Evolutionary conservation across 495 filamentous ascomycete genomes (phyloP).

Genomic region (Haplographium delicatum): DNA sequence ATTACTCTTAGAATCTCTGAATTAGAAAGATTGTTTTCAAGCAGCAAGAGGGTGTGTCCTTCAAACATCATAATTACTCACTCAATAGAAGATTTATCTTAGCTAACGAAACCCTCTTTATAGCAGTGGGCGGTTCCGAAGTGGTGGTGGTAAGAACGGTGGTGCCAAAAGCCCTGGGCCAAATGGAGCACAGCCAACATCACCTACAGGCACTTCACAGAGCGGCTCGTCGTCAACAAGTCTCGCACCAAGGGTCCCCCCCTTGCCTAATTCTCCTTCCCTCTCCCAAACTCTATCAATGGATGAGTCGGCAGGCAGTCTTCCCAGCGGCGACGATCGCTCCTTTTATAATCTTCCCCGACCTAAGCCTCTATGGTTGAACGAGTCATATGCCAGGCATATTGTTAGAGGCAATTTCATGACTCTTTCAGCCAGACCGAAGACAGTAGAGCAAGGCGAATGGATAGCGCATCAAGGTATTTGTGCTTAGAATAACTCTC

Average conservation of each 20-base stretch:
- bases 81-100: too few species aligned
- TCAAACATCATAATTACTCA: too few species aligned
- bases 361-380: slow-evolving; percentile 57
- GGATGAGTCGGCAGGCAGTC: slow-evolving; percentile 38
- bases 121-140: slow-evolving; percentile 27
- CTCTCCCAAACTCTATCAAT: slow-evolving; percentile 45
- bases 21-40: too few species aligned
- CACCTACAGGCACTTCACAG: slow-evolving; percentile 32
- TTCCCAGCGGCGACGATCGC: slow-evolving; percentile 43
- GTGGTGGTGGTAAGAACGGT: slow-evolving; percentile 44
- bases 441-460: slow-evolving; percentile 83
- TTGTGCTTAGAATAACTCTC: slow-evolving; percentile 13
- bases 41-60: too few species aligned
- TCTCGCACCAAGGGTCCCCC: slow-evolving; percentile 45
- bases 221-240: slow-evolving; percentile 43
- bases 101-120: slow-evolving; percentile 18
- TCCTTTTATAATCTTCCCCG: slow-evolving; percentile 43
- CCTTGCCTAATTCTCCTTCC: slow-evolving; percentile 56
- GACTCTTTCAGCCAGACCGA: slow-evolving; percentile 84
- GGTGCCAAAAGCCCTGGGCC: slow-evolving; percentile 34
- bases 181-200: slow-evolving; percentile 44
- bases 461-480: slow-evolving; percentile 94
- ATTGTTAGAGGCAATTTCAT: slow-evolving; percentile 96
- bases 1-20: too few species aligned
- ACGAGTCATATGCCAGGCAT: slow-evolving; percentile 73